phyloP scores from a whole-genome alignment of 148 eudicot genomes.

The Amaranthus palmeri region DNA sequence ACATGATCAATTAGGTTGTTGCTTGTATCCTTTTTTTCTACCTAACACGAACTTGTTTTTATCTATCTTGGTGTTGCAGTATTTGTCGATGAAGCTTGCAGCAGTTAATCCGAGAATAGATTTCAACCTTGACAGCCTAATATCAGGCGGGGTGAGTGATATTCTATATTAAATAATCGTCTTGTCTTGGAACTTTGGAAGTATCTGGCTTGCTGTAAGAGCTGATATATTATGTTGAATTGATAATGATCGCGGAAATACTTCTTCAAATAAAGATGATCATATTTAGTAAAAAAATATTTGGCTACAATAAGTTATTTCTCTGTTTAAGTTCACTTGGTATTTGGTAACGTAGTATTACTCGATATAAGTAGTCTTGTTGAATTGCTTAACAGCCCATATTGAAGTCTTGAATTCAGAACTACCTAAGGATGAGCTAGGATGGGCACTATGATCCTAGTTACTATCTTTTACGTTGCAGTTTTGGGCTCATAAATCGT shows the following conservation, averaged over 20 bases:
- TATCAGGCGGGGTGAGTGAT: slow-evolving; percentile 68
- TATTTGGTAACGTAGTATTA: background rate
- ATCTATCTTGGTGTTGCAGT: slow-evolving; percentile 40
- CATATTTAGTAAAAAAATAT: background rate
- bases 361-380: background rate
- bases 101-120: slow-evolving; percentile 85
- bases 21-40: slow-evolving; percentile 1
- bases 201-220: background rate
- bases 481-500: background rate
- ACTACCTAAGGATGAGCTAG: background rate
- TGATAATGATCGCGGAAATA: background rate
- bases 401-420: background rate
- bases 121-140: slow-evolving; percentile 66
- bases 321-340: background rate
- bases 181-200: background rate
- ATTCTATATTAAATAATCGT: background rate
- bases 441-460: background rate
- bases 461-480: background rate
- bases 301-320: background rate
- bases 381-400: background rate
- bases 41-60: slow-evolving; percentile 7
- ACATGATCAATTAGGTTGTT: background rate
- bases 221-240: background rate
- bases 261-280: background rate
- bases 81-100: slow-evolving; percentile 95